Evolutionary conservation across 495 filamentous ascomycete species (phyloP).

Genomic region (Halenospora varia): DNA sequence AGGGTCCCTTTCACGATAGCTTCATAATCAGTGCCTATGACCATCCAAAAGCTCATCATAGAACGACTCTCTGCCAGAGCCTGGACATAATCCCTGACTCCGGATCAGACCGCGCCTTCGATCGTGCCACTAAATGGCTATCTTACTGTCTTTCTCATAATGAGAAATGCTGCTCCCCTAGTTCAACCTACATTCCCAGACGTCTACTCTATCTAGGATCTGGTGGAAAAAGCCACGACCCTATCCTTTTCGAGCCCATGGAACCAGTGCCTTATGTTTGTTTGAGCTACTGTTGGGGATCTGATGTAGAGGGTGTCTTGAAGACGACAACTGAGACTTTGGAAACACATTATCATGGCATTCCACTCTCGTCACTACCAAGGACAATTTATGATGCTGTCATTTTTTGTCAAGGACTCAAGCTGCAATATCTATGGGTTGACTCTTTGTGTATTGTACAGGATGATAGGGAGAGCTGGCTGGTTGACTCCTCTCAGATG

Average conservation of each 20-base stretch:
- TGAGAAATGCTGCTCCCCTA: slow-evolving; percentile 2
- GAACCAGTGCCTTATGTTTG: slow-evolving; percentile 2
- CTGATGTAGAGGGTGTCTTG: neutral
- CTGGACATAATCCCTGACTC: slow-evolving; percentile 13
- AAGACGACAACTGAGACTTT: slow-evolving; percentile 11
- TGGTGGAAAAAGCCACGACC: neutral
- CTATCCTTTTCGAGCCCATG: slow-evolving; percentile 17
- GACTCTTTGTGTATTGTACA: slow-evolving; percentile 4
- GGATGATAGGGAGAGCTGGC: slow-evolving; percentile 19
- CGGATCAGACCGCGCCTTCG: slow-evolving; percentile 3
- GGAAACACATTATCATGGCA: neutral
- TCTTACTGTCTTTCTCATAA: slow-evolving; percentile 5
- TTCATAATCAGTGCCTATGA: no score
- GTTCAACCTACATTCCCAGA: slow-evolving; percentile 5
- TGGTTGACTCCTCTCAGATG: slow-evolving; percentile 25
- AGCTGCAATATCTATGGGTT: neutral
- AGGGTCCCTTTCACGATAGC: no score
- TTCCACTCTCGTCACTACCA: neutral
- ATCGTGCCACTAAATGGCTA: slow-evolving; percentile 8
- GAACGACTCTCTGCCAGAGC: no score
- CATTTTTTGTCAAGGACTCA: neutral
- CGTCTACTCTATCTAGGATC: slow-evolving; percentile 12
- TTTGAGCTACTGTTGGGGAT: slow-evolving; percentile 28
- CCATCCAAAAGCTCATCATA: no score
- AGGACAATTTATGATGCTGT: neutral